Evolutionary conservation across 768 basidiomycete genomes (phyloP), one percentile per base, ranked within the genome.

Genomic region (Holtermannia corniformis): DNA sequence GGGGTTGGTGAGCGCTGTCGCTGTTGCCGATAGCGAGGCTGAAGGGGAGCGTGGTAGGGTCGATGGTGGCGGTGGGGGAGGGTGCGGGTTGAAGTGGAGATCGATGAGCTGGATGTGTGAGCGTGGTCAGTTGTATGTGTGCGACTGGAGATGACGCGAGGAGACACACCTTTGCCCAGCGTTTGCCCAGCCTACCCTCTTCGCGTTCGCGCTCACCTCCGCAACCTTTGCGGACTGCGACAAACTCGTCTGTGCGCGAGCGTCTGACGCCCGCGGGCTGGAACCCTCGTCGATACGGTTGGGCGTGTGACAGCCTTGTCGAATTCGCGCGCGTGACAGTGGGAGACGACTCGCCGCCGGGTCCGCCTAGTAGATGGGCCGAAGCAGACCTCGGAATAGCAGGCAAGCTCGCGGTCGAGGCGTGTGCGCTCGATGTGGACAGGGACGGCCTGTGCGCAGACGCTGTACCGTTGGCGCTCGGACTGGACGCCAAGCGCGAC

Each of bases 211-310:
- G 79, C 13, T 71, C 72, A 45, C 78, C 78, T 11, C 75, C 72
- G 40, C 57, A 52, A 24, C 44, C 22, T 47, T 56, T 59, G 44
- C 75, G 47, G 53, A 70, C 24, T 3, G 78, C 78, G 3, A 82
- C 52, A 62, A 89, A 96, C 50, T 88, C 86, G 50, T 87, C 89
- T 5, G 91, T 95, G 32, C 85, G 80, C 4, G 79, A 82, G 12
- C 83, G 75, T 67, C 81, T 84, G 3, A 90, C 81, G 3, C 92
- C 92, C 62, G 79, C 85, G 4, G 93, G 93, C 68, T 99, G 93
- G 68, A 96, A 99, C 1, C 90, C 89, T 2, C 87, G 82, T 44
- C 84, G 82, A 68, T 97, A 97, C 1, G 73, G 74, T 7, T 16
- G 32, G 32, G 16, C 32, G 16, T 7, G 7, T 7, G 32, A 37